Evolutionary conservation across 2,329 filamentous ascomycete species (phyloP), one percentile per base, ranked within the genome.

Genomic region (Cladosporium sp.): DNA sequence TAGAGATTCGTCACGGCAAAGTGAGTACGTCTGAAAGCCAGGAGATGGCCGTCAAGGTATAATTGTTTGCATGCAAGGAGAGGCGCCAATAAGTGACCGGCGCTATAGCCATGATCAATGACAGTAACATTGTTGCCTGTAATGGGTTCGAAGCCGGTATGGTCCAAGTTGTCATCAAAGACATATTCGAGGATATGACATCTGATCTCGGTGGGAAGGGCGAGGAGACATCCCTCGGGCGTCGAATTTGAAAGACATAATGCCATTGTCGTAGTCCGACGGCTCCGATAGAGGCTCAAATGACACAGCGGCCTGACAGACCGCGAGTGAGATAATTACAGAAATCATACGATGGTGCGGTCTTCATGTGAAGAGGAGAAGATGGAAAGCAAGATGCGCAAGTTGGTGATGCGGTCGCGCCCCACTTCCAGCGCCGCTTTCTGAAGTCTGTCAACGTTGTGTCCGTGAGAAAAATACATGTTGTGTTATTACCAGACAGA

Each of bases 61-160:
- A 77, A 67, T 58, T 74, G 73, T 25, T 68, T 70, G 61, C 76
- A 77, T 3, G 69, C 69, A 12, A 76, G 65, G 7, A 77, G 71
- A 2, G 73, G 64, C 9, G 60, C 50, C 3, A 78, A 67, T 9
- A 66, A 60, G 1, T 51, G 8, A 8, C 68, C 65, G 14, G 70
- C 62, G 22, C 20, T 61, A 61, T 75, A 71, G 15, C 65, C 59
- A 19, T 69, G 65, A 61, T 72, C 58, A 3, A 69, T 52, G 6
- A 55, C 51, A 42, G 71, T 65, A 25, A 65, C 62, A 4, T 61
- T 63, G n/a, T 40, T 8, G 11, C 17, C 12, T 55, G 67, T 45
- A 61, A 61, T 22, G 51, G 61, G 56, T 14, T 17, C 15, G 34
- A 66, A 59, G 7, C 58, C 60, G 28, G 38, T 55, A 19, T 51